Evolutionary conservation across 2,329 filamentous ascomycete genomes (phyloP).

Genomic region (Colletotrichum tropicicola): DNA sequence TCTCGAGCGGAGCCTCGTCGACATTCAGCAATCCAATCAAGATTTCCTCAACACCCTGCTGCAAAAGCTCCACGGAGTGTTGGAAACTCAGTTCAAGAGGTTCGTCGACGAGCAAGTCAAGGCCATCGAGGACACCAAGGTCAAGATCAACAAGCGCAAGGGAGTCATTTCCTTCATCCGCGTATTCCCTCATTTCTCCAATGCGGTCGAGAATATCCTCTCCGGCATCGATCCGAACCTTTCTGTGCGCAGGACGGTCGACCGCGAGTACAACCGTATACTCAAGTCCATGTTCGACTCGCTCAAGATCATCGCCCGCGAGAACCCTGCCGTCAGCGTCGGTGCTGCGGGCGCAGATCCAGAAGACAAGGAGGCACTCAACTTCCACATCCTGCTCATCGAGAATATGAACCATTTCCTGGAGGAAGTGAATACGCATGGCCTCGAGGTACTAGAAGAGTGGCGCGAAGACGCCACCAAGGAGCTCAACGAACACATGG

Average conservation of each 20-base stretch:
- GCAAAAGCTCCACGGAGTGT: conserved; percentile 79
- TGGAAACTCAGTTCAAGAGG: conserved; percentile 81
- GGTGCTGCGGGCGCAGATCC: conserved; percentile 58
- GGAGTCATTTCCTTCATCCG: conserved; percentile 96
- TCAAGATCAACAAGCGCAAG: conserved; percentile 98
- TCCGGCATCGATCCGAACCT: conserved; percentile 63
- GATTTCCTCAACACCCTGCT: conserved; percentile 86
- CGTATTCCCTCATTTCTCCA: conserved; percentile 88
- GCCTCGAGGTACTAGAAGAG: conserved; percentile 79
- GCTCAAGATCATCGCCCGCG: conserved; percentile 88
- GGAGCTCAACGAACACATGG: conserved; percentile 88
- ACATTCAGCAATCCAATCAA: conserved; percentile 90
- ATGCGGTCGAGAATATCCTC: conserved; percentile 86
- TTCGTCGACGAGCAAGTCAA: conserved; percentile 96
- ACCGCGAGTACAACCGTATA: conserved; percentile 87
- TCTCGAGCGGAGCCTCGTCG: conserved; percentile 80
- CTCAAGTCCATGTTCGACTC: conserved; percentile 98
- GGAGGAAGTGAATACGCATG: conserved; percentile 84
- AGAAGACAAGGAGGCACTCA: conserved; percentile 96
- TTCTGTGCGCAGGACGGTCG: conserved; percentile 78
- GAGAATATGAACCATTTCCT: conserved; percentile 99
- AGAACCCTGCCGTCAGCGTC: conserved; percentile 64
- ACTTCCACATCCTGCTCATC: conserved; percentile 96
- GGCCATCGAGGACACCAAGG: conserved; percentile 96
- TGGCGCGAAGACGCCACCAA: conserved; percentile 82